Conservation (phyloP, 495 filamentous ascomycete genomes). For the Tetracladium marchalianum region DNA sequence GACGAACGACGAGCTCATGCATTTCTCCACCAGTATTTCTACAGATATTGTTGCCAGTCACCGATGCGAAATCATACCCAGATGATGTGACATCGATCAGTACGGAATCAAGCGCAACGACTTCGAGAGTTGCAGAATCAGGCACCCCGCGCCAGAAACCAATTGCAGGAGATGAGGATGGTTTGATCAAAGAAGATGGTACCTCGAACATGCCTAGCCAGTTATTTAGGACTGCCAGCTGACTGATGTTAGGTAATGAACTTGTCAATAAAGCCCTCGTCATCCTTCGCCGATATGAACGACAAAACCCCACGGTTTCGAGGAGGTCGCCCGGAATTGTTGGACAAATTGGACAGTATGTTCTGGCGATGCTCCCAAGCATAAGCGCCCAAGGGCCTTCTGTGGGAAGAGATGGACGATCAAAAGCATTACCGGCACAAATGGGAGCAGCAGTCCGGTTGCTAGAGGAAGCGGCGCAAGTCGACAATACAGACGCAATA, state of each 20-base stretch:
- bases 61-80: slow-evolving; percentile 9
- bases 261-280: slow-evolving; percentile 18
- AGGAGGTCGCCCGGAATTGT: slow-evolving; percentile 17
- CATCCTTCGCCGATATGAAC: slow-evolving; percentile 16
- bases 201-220: neutral
- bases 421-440: slow-evolving; percentile 21
- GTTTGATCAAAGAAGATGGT: slow-evolving; percentile 12
- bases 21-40: slow-evolving; percentile 7
- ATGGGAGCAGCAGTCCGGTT: slow-evolving; percentile 57
- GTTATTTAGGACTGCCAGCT: neutral
- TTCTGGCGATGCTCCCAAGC: slow-evolving; percentile 12
- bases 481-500: slow-evolving; percentile 78
- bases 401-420: neutral
- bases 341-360: slow-evolving; percentile 10
- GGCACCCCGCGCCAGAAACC: slow-evolving; percentile 7
- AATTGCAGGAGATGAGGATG: slow-evolving; percentile 8
- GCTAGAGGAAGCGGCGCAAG: slow-evolving; percentile 62
- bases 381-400: slow-evolving; percentile 14
- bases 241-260: slow-evolving; percentile 13
- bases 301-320: slow-evolving; percentile 9
- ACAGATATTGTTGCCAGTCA: slow-evolving; percentile 7
- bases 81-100: slow-evolving; percentile 3
- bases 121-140: slow-evolving; percentile 11
- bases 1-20: neutral
- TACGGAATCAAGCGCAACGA: slow-evolving; percentile 9